Evolutionary conservation across 2,329 filamentous ascomycete genomes (phyloP).

Genomic region (Hymenoscyphus repandus): DNA sequence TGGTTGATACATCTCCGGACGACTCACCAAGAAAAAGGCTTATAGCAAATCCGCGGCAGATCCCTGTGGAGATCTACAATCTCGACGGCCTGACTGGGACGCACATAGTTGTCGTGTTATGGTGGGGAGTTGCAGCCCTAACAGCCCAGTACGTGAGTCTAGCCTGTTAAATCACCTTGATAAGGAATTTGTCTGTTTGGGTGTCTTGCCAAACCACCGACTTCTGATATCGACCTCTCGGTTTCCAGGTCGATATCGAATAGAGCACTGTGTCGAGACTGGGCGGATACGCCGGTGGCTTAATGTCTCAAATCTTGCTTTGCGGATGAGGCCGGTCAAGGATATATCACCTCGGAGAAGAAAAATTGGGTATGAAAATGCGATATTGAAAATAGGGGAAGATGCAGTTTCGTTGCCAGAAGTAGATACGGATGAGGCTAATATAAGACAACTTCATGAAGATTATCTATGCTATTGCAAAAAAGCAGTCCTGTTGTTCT

Average conservation of each 20-base stretch:
- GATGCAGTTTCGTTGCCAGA: background rate
- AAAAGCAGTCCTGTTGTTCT: no score
- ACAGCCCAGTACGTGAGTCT: background rate
- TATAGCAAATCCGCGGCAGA: constrained; percentile 16
- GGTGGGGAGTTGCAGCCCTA: background rate
- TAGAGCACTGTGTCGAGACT: background rate
- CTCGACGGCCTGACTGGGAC: background rate
- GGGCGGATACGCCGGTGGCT: background rate
- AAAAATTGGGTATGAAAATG: background rate
- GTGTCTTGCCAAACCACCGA: background rate
- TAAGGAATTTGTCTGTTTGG: background rate
- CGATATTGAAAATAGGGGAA: background rate
- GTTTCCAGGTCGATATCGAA: background rate
- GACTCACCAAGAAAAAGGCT: constrained; percentile 3
- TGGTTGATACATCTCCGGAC: constrained; percentile 22
- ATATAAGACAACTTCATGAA: no score
- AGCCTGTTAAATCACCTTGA: background rate
- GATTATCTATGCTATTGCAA: no score
- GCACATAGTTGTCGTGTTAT: background rate
- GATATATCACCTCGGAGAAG: background rate
- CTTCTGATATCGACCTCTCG: background rate
- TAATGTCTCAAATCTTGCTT: background rate
- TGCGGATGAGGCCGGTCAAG: background rate
- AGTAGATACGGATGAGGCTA: no score
- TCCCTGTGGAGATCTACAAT: constrained; percentile 19